Percentiles rank a stretch among this genome's conserved stretches.
phyloP scores from a whole-genome alignment of 345 rosid species.

The Populus nigra region DNA sequence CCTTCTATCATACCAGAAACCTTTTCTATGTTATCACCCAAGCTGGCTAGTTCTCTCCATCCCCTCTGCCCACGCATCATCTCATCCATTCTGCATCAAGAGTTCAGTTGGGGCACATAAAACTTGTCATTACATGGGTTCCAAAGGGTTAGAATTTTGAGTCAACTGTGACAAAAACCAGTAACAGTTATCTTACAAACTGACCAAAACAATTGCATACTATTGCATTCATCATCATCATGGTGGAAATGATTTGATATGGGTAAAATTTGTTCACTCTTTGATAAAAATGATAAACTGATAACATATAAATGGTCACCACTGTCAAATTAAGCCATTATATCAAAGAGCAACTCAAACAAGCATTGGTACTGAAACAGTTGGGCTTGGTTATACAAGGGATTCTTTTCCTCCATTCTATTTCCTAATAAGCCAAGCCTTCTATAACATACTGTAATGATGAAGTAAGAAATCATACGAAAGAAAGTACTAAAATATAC shows the following conservation, averaged over 20 bases:
- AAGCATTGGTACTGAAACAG: background rate
- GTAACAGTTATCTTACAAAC: background rate
- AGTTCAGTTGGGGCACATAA: background rate
- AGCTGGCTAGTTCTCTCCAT: constrained; percentile 80
- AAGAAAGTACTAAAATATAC: background rate
- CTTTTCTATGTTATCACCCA: constrained; percentile 80
- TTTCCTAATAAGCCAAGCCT: background rate
- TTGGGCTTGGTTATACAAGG: background rate
- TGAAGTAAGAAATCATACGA: background rate
- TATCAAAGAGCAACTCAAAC: background rate
- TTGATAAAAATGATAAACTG: background rate
- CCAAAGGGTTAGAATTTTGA: background rate
- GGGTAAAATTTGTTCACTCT: background rate
- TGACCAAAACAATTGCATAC: background rate
- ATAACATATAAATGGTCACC: background rate
- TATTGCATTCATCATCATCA: background rate
- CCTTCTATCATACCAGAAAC: constrained; percentile 86
- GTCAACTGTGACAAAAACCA: background rate
- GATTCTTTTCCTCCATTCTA: background rate
- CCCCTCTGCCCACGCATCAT: constrained; percentile 98
- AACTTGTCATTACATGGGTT: background rate
- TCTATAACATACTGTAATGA: background rate
- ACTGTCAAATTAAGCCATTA: background rate
- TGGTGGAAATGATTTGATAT: background rate
- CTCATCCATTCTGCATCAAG: constrained; percentile 80